A percentile compares a stretch with the other conserved stretches of the same genome.
Evolutionary conservation across 495 filamentous ascomycete species (phyloP).

Genomic region (Bombardia bombarda): DNA sequence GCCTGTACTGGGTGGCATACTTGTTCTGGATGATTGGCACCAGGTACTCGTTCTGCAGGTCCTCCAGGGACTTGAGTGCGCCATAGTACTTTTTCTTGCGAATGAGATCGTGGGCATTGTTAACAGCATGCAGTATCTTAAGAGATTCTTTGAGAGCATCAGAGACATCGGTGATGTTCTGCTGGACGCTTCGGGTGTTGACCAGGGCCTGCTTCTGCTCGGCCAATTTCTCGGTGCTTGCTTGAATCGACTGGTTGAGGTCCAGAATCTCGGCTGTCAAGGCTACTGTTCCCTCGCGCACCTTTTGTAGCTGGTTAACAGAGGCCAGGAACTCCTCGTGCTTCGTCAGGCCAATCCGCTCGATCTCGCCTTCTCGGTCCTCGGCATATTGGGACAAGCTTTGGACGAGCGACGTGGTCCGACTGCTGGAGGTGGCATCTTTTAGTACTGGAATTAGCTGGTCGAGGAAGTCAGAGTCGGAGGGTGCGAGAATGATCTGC

Average conservation of each 20-base stretch:
- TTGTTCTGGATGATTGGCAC: slow-evolving; percentile 53
- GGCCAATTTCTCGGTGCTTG: slow-evolving; percentile 89
- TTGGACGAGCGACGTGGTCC: slow-evolving; percentile 65
- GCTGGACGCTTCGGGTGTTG: slow-evolving; percentile 81
- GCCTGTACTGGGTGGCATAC: slow-evolving; percentile 86
- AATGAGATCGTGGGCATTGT: slow-evolving; percentile 87
- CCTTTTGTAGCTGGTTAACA: slow-evolving; percentile 83
- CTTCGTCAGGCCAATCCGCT: slow-evolving; percentile 87
- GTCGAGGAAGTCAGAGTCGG: slow-evolving; percentile 89
- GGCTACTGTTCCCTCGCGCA: slow-evolving; percentile 78
- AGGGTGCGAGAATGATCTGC: slow-evolving; percentile 87
- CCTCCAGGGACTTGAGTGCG: slow-evolving; percentile 86
- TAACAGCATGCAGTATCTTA: slow-evolving; percentile 85
- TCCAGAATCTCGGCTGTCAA: slow-evolving; percentile 87
- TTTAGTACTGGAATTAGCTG: slow-evolving; percentile 88
- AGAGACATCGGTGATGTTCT: slow-evolving; percentile 92
- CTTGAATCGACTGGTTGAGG: slow-evolving; percentile 88
- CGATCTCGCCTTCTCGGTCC: slow-evolving; percentile 85
- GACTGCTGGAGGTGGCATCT: slow-evolving; percentile 73
- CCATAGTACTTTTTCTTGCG: slow-evolving; percentile 91
- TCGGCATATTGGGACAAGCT: slow-evolving; percentile 71
- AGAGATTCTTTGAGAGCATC: slow-evolving; percentile 83
- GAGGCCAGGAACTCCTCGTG: slow-evolving; percentile 94
- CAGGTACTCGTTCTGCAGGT: slow-evolving; percentile 92
- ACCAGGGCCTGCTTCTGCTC: slow-evolving; percentile 92